These are phyloP conservation scores for Rhodamnia rubescens DNA, from an alignment of 345 rosid genomes.

Conservation along the genomic window DNA sequence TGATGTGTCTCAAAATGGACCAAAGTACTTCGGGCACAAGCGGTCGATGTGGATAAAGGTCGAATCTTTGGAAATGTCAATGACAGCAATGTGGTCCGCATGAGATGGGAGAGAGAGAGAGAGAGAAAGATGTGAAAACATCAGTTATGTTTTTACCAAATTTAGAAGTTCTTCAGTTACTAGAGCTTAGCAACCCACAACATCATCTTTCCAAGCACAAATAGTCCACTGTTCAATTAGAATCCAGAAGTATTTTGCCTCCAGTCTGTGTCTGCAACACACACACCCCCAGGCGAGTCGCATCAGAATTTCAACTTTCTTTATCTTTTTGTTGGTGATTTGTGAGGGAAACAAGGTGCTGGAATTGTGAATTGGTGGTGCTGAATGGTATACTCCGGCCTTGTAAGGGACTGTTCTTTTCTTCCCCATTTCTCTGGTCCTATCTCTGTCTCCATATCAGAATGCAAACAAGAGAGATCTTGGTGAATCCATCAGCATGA, in stretches of 20 bases:
- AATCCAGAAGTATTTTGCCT: not conserved
- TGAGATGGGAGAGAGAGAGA: not conserved
- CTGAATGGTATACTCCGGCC: not conserved
- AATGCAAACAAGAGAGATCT: not conserved
- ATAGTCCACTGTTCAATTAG: not conserved
- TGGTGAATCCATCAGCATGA: not conserved
- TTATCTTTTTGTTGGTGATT: not conserved
- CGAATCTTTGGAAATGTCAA: not conserved
- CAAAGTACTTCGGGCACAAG: not conserved
- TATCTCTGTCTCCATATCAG: not conserved
- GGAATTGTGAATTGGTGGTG: not conserved
- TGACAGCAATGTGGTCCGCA: not conserved
- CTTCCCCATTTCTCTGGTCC: not conserved
- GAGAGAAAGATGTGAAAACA: not conserved
- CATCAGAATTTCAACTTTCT: not conserved
- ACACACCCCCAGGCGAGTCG: not conserved
- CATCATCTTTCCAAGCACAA: not conserved
- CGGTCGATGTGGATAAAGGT: not conserved
- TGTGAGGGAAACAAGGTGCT: not conserved
- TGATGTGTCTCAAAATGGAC: not conserved
- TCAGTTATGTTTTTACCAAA: not conserved
- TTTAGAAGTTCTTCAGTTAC: not conserved
- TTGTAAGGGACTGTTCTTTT: not conserved
- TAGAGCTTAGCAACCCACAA: not conserved
- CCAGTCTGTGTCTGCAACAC: not conserved